phyloP scores from a whole-genome alignment of 164 flowering plant species.

The Vitis amurensis region DNA sequence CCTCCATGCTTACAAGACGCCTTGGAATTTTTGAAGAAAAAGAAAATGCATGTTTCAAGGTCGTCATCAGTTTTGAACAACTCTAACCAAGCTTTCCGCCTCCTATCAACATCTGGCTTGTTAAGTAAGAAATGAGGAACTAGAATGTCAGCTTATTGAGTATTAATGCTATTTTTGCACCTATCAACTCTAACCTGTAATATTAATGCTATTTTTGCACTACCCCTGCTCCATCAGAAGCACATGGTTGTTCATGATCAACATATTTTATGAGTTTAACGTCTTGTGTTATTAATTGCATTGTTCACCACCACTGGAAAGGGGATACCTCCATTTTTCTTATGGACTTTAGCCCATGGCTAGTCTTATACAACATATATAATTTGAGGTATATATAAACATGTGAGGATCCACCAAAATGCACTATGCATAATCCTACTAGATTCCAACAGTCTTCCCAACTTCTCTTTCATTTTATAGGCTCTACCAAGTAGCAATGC shows the following conservation, averaged over 20 bases:
- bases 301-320: not conserved
- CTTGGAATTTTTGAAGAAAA: slow-evolving; percentile 73
- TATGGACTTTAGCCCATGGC: not conserved
- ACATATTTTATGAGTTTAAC: not conserved
- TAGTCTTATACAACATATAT: not conserved
- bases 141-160: not conserved
- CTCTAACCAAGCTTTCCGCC: slow-evolving; percentile 78
- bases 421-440: not conserved
- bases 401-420: not conserved
- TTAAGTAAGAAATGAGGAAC: slow-evolving; percentile 18
- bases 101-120: slow-evolving; percentile 57
- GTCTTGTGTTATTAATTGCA: not conserved
- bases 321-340: not conserved
- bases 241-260: not conserved
- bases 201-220: not conserved
- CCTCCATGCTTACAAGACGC: slow-evolving; percentile 66
- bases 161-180: not conserved
- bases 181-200: not conserved
- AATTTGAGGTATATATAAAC: not conserved
- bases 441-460: not conserved
- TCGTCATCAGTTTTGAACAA: slow-evolving; percentile 75
- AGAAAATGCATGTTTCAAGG: slow-evolving; percentile 72
- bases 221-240: not conserved
- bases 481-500: not conserved
- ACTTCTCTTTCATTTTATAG: not conserved